These are phyloP conservation scores for Penicillium hesseltinei DNA, from an alignment of 2,329 filamentous ascomycete genomes.

Conservation along the genomic window DNA sequence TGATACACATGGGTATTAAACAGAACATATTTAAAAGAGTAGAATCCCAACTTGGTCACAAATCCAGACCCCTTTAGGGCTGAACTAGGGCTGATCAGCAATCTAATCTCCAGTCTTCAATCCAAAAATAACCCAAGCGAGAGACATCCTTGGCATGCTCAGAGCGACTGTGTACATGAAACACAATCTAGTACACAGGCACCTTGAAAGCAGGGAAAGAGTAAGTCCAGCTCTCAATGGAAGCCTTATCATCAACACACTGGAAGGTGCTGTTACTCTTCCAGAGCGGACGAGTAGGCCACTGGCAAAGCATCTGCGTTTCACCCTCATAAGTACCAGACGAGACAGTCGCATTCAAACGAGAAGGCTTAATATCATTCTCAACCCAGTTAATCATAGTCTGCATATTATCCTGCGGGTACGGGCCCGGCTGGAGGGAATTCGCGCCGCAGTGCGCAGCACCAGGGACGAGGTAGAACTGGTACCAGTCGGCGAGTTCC, in stretches of 20 bases:
- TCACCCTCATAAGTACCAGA: slow-evolving; percentile 32
- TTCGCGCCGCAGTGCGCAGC: slow-evolving; percentile 54
- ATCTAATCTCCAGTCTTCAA: not conserved
- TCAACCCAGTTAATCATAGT: slow-evolving; percentile 55
- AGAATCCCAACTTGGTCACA: not conserved
- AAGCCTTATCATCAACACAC: slow-evolving; percentile 42
- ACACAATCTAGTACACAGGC: slow-evolving; percentile 35
- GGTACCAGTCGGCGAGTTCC: slow-evolving; percentile 54
- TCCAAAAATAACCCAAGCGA: not conserved
- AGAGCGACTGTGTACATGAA: not conserved
- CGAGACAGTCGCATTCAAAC: slow-evolving; percentile 44
- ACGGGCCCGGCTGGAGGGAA: slow-evolving; percentile 46
- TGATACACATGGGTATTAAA: not conserved
- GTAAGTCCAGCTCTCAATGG: slow-evolving; percentile 43
- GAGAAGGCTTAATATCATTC: slow-evolving; percentile 46
- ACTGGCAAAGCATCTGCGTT: slow-evolving; percentile 38
- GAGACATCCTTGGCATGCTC: not conserved
- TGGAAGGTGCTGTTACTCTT: slow-evolving; percentile 32
- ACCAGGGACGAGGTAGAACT: slow-evolving; percentile 55
- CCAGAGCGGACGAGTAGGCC: slow-evolving; percentile 36
- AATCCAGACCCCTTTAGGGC: not conserved
- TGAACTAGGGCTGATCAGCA: not conserved
- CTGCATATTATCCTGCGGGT: slow-evolving; percentile 48
- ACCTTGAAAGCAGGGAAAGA: slow-evolving; percentile 41
- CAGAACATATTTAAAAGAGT: not conserved